phyloP scores from a whole-genome alignment of 2,329 filamentous ascomycete species.

The Pezicula neosporulosa region DNA sequence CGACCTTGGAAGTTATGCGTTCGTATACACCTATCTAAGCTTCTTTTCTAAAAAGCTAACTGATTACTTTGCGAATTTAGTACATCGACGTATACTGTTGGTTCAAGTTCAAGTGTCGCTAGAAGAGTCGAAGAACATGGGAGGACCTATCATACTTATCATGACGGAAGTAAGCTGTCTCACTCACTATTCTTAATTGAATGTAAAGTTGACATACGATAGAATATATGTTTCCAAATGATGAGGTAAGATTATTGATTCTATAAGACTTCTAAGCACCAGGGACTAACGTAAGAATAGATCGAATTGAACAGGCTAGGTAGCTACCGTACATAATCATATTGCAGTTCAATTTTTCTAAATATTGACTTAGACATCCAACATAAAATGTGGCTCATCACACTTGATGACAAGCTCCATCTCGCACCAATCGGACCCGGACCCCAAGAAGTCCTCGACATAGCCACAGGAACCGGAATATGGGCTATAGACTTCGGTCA shows the following conservation, averaged over 20 bases:
- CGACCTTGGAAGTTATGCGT: background rate
- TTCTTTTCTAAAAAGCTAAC: background rate
- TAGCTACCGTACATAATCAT: background rate
- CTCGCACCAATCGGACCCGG: slow-evolving; percentile 16
- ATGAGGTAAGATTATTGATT: background rate
- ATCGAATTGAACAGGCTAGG: slow-evolving; percentile 3
- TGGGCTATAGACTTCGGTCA: slow-evolving; percentile 6
- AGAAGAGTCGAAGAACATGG: slow-evolving; percentile 6
- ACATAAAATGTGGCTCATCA: slow-evolving; percentile 3
- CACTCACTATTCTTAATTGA: background rate
- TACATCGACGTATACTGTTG: slow-evolving; percentile 5
- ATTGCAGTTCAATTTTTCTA: background rate
- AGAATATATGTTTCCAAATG: slow-evolving; percentile 7
- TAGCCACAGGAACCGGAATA: slow-evolving; percentile 5
- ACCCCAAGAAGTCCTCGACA: slow-evolving; percentile 29
- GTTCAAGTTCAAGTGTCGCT: slow-evolving; percentile 5
- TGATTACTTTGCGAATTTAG: background rate
- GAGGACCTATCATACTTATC: slow-evolving; percentile 7
- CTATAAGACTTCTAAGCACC: background rate
- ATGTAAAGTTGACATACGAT: background rate
- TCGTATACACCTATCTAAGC: background rate
- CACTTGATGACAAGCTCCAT: slow-evolving; percentile 1
- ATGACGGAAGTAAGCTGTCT: slow-evolving; percentile 5
- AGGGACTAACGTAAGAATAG: background rate
- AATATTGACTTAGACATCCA: background rate